These are phyloP conservation scores for Diaporthe citriasiana DNA, from an alignment of 2,329 filamentous ascomycete species.

Conservation along the genomic window DNA sequence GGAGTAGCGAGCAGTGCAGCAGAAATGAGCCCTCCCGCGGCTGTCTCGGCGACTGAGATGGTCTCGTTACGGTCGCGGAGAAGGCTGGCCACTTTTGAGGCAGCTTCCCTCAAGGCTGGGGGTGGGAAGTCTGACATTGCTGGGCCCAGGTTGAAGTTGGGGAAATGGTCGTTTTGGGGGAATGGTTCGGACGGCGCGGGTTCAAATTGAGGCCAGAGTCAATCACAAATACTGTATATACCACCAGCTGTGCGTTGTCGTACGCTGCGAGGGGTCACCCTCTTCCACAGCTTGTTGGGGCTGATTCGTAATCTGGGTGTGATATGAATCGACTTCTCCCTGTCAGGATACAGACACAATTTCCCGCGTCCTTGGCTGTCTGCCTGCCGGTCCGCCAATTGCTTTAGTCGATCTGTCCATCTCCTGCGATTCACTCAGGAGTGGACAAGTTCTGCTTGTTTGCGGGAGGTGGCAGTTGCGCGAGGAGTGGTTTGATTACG, in stretches of 20 bases:
- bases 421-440: background rate
- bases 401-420: no score
- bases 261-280: no score
- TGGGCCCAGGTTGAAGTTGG: background rate
- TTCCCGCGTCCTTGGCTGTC: background rate
- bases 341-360: background rate
- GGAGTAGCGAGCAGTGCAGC: conserved; percentile 70
- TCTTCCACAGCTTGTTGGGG: background rate
- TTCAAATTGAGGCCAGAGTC: background rate
- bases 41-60: conserved; percentile 74
- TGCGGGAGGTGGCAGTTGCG: background rate
- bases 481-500: background rate
- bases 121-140: conserved; percentile 40
- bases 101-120: conserved; percentile 41
- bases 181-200: background rate
- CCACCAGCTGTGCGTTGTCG: background rate
- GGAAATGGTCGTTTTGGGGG: background rate
- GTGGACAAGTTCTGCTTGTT: background rate
- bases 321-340: background rate
- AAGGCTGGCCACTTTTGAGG: conserved; percentile 64
- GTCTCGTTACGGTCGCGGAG: conserved; percentile 69
- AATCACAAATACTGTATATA: background rate
- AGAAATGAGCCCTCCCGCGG: conserved; percentile 73
- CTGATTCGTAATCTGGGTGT: conserved; percentile 16
- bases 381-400: background rate